Conservation (phyloP, 2,329 filamentous ascomycete genomes). For the Emmonsiellopsis sp. region DNA sequence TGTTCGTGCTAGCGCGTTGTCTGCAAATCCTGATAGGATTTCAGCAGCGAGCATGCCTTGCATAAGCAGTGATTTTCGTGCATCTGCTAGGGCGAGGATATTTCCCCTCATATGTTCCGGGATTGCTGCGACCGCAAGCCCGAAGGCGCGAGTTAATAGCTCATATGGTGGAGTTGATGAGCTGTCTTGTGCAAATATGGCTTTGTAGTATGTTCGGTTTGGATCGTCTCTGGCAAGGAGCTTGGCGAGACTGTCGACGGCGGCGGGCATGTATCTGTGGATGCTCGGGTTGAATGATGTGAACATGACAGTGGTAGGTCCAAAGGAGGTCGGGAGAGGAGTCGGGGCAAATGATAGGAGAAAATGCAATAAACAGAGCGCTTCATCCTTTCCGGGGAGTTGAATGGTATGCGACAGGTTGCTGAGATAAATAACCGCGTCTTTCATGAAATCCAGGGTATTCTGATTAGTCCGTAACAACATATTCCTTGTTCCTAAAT, state of each 20-base stretch:
- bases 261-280: slow-evolving; percentile 81
- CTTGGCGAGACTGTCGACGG: slow-evolving; percentile 84
- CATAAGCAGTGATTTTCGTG: slow-evolving; percentile 79
- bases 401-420: slow-evolving; percentile 76
- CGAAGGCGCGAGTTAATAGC: slow-evolving; percentile 78
- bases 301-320: slow-evolving; percentile 59
- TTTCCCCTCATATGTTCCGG: slow-evolving; percentile 60
- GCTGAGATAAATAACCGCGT: slow-evolving; percentile 77
- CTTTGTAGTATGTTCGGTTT: slow-evolving; percentile 74
- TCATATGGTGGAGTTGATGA: slow-evolving; percentile 58
- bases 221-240: slow-evolving; percentile 87
- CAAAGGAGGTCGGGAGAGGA: slow-evolving; percentile 52
- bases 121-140: slow-evolving; percentile 72
- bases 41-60: slow-evolving; percentile 87
- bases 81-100: slow-evolving; percentile 61
- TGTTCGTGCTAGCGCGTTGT: slow-evolving; percentile 59
- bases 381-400: slow-evolving; percentile 77
- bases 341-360: slow-evolving; percentile 80
- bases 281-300: slow-evolving; percentile 67
- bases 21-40: slow-evolving; percentile 70
- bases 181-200: slow-evolving; percentile 64
- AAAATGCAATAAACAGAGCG: slow-evolving; percentile 76
- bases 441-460: slow-evolving; percentile 95
- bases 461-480: slow-evolving; percentile 73
- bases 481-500: slow-evolving; percentile 81